phyloP scores from a whole-genome alignment of 306 rosid genomes.

The Trifolium repens region DNA sequence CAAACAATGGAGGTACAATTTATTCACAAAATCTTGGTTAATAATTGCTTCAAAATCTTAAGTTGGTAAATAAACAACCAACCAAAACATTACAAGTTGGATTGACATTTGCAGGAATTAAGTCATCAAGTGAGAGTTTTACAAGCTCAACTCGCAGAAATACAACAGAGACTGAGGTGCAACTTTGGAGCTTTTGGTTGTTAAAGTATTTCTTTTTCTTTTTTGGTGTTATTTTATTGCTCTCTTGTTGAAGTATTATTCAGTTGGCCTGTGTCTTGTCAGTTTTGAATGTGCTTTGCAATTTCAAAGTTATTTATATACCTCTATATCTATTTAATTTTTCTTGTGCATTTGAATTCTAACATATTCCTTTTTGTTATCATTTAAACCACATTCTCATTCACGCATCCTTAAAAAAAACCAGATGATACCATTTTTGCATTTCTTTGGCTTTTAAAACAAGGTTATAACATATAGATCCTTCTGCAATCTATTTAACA shows the following conservation, averaged over 20 bases:
- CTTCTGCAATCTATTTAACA: slow-evolving; percentile 5
- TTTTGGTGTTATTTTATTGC: slow-evolving; percentile 45
- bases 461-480: background rate
- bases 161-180: slow-evolving; percentile 86
- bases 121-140: slow-evolving; percentile 50
- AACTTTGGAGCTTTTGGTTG: slow-evolving; percentile 68
- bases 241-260: slow-evolving; percentile 35
- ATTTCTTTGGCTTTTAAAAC: background rate
- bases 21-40: slow-evolving; percentile 27
- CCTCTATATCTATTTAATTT: background rate
- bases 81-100: slow-evolving; percentile 37
- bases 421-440: background rate
- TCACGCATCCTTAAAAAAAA: background rate
- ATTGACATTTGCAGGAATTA: slow-evolving; percentile 59
- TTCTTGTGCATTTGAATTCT: slow-evolving; percentile 1
- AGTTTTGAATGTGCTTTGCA: slow-evolving; percentile 19
- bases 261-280: slow-evolving; percentile 11
- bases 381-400: background rate
- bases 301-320: background rate
- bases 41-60: slow-evolving; percentile 37
- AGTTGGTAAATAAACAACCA: slow-evolving; percentile 20
- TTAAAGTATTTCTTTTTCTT: slow-evolving; percentile 66
- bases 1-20: slow-evolving; percentile 65
- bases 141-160: slow-evolving; percentile 60
- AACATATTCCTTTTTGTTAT: slow-evolving; percentile 3